Percentiles rank a stretch among this genome's conserved stretches.
These are phyloP conservation scores for Tremella mesenterica DNA, from an alignment of 768 basidiomycete species.

Conservation along the genomic window DNA sequence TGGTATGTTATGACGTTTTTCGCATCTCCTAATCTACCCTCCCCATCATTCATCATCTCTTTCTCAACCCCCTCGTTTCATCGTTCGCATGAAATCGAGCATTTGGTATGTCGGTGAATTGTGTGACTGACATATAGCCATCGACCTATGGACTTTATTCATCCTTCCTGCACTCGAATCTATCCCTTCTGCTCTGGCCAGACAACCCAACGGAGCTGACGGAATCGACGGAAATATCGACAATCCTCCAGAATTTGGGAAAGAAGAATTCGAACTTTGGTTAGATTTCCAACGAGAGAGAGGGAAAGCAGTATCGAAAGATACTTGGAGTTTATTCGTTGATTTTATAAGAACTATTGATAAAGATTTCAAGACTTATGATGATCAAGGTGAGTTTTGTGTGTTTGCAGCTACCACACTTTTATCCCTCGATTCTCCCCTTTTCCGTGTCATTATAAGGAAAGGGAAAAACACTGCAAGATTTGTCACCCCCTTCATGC, in stretches of 20 bases:
- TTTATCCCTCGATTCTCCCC: too few relatives aligned
- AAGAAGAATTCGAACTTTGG: constrained; percentile 39
- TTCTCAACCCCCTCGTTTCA: too few relatives aligned
- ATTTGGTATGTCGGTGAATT: too few relatives aligned
- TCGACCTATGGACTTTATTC: constrained; percentile 41
- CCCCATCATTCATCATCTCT: not conserved
- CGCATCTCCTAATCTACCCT: not conserved
- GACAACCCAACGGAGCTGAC: constrained; percentile 4
- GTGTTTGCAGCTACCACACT: too few relatives aligned
- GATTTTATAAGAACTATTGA: constrained; percentile 40
- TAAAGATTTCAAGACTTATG: constrained; percentile 39
- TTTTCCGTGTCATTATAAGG: too few relatives aligned
- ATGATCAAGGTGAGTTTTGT: constrained; percentile 41
- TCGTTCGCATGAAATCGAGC: not conserved
- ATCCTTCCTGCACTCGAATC: constrained; percentile 40
- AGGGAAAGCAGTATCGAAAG: constrained; percentile 41
- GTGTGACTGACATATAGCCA: constrained; percentile 25
- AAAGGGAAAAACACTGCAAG: too few relatives aligned
- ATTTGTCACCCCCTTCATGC: not conserved
- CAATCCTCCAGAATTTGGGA: constrained; percentile 28
- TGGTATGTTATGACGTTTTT: constrained; percentile 22
- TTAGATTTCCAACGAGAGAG: constrained; percentile 38
- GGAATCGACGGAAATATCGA: too few relatives aligned
- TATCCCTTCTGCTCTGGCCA: constrained; percentile 38
- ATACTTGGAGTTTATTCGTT: constrained; percentile 42